Evolutionary conservation across 2,329 filamentous ascomycete species (phyloP).

Genomic region (Coniella vitis): DNA sequence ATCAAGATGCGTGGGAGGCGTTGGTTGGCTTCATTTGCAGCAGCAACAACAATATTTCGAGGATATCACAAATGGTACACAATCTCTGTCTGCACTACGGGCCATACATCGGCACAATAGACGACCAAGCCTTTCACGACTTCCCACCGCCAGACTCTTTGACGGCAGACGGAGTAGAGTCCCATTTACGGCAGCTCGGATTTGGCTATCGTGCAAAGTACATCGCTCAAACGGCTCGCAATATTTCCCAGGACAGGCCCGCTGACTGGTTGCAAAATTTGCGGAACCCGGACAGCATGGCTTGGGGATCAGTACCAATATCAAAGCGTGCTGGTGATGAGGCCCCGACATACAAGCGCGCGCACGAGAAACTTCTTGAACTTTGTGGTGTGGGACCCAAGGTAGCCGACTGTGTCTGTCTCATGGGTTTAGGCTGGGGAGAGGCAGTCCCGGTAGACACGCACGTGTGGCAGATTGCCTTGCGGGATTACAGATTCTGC

Average conservation of each 20-base stretch:
- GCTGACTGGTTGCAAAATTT: constrained; percentile 70
- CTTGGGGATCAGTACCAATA: constrained; percentile 12
- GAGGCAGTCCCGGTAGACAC: constrained; percentile 95
- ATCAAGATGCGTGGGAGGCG: constrained; percentile 94
- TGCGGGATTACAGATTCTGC: constrained; percentile 89
- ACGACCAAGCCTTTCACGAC: constrained; percentile 70
- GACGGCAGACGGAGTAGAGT: constrained; percentile 68
- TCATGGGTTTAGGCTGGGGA: constrained; percentile 95
- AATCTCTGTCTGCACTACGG: constrained; percentile 88
- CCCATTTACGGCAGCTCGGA: constrained; percentile 71
- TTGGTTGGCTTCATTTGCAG: constrained; percentile 94
- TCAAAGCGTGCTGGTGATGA: constrained; percentile 26
- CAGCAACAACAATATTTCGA: constrained; percentile 94
- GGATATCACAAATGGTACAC: constrained; percentile 94
- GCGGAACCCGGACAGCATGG: constrained; percentile 45
- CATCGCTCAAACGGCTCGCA: constrained; percentile 75
- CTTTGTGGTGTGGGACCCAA: constrained; percentile 92
- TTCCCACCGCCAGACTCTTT: constrained; percentile 74
- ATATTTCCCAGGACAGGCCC: constrained; percentile 62
- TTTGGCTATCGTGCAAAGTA: constrained; percentile 96
- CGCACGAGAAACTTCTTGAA: constrained; percentile 71
- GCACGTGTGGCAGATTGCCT: constrained; percentile 97
- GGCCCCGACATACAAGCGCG: constrained; percentile 59
- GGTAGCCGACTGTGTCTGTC: constrained; percentile 90
- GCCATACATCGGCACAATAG: constrained; percentile 63